A percentile compares a stretch with the other conserved stretches of the same genome.
Evolutionary conservation across 805 yeast genomes (phyloP).

Genomic region (Kluyveromyces aestuarii): DNA sequence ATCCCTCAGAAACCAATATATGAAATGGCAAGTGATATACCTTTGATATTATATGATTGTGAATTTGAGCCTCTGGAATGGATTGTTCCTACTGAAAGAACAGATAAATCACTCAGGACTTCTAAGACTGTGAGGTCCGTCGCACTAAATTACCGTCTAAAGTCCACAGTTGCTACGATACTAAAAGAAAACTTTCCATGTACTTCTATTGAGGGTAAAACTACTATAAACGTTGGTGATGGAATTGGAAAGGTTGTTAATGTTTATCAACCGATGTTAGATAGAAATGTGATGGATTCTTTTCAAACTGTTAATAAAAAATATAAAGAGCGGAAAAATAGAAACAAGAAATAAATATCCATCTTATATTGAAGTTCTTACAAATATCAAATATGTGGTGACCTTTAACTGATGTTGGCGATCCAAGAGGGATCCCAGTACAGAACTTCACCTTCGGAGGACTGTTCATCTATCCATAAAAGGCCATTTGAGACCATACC

Average conservation of each 20-base stretch:
- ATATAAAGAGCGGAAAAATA: conserved; percentile 39
- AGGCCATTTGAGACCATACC: conserved; percentile 78
- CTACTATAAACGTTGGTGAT: conserved; percentile 57
- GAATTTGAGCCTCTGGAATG: conserved; percentile 64
- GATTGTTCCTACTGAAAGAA: conserved; percentile 29
- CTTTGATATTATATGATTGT: conserved; percentile 82
- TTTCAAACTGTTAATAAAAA: conserved; percentile 63
- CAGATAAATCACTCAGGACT: conserved; percentile 34
- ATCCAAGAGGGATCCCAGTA: conserved; percentile 80
- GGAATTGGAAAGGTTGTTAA: conserved; percentile 59
- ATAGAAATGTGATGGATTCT: conserved; percentile 51
- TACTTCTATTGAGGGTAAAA: conserved; percentile 18
- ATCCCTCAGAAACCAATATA: conserved; percentile 67
- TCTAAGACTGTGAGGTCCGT: conserved; percentile 38
- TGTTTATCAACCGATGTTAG: conserved; percentile 46
- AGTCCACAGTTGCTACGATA: conserved; percentile 42
- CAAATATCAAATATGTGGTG: neutral
- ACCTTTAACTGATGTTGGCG: conserved; percentile 10
- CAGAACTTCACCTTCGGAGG: conserved; percentile 31
- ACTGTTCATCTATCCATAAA: conserved; percentile 71
- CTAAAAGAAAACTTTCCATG: conserved; percentile 34
- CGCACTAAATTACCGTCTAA: conserved; percentile 49
- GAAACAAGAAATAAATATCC: neutral
- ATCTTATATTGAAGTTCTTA: neutral
- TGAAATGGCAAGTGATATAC: conserved; percentile 85